Percentiles rank a stretch among this genome's conserved stretches.
Evolutionary conservation across 1,139 yeast genomes (phyloP).

Genomic region (Lodderomyces orthopsilosis): DNA sequence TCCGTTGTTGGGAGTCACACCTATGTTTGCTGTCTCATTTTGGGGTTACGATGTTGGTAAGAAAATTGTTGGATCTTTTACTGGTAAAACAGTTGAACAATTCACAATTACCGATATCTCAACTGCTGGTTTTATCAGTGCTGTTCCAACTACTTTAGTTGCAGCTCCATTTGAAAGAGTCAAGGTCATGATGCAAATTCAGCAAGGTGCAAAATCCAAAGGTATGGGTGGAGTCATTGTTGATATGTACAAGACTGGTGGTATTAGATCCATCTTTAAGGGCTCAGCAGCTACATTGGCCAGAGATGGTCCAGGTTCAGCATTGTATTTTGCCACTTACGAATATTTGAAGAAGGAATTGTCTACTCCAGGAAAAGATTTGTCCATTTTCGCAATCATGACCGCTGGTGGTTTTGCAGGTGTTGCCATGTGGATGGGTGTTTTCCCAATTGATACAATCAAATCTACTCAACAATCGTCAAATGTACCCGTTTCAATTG

Average conservation of each 20-base stretch:
- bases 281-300: conserved; percentile 92
- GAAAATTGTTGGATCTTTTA: conserved; percentile 53
- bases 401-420: conserved; percentile 96
- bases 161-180: conserved; percentile 97
- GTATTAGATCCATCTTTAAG: conserved; percentile 78
- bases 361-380: conserved; percentile 52
- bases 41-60: conserved; percentile 98
- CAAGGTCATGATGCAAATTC: conserved; percentile 89
- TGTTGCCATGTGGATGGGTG: conserved; percentile 93
- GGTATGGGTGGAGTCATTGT: conserved; percentile 60
- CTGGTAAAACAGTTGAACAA: conserved; percentile 39
- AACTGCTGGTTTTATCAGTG: conserved; percentile 93
- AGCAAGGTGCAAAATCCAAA: conserved; percentile 48
- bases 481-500: conserved; percentile 54
- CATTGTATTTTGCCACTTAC: conserved; percentile 91
- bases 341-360: conserved; percentile 70
- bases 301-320: conserved; percentile 99
- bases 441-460: conserved; percentile 95
- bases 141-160: conserved; percentile 89
- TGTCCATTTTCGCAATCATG: conserved; percentile 73
- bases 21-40: conserved; percentile 96
- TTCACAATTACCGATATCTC: conserved; percentile 72
- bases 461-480: conserved; percentile 83
- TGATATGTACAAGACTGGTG: conserved; percentile 77
- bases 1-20: conserved; percentile 92